Percentiles rank a stretch among this genome's conserved stretches.
phyloP scores from a whole-genome alignment of 1,139 yeast species.

The Petasospora fabianii region DNA sequence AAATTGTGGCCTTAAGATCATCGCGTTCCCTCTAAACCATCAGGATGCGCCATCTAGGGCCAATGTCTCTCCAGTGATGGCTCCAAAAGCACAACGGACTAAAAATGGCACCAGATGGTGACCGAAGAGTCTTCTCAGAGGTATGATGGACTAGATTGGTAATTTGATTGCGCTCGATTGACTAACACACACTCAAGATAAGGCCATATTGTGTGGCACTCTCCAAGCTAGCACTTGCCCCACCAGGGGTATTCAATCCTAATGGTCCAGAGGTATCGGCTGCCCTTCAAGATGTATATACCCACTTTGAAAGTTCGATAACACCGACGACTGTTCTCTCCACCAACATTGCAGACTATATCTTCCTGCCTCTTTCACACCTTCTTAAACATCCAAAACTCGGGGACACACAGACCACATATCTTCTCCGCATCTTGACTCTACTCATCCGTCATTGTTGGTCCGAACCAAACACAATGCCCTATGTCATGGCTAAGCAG shows the following conservation, averaged over 20 bases:
- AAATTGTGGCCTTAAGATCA: too few relatives aligned
- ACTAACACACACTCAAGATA: constrained; percentile 23
- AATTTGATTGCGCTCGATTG: background rate
- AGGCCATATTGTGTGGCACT: constrained; percentile 40
- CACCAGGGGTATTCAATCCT: constrained; percentile 32
- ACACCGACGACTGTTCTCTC: constrained; percentile 27
- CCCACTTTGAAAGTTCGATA: constrained; percentile 20
- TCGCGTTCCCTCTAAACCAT: background rate
- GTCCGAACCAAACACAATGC: constrained; percentile 36
- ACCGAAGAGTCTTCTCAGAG: constrained; percentile 3
- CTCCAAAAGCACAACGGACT: too few relatives aligned
- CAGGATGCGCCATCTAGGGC: background rate
- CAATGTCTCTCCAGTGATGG: background rate
- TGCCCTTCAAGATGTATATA: constrained; percentile 33
- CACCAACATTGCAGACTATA: constrained; percentile 52
- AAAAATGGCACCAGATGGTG: background rate
- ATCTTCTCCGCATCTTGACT: constrained; percentile 38
- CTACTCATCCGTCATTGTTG: constrained; percentile 45
- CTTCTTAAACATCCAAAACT: constrained; percentile 43
- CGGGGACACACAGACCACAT: constrained; percentile 42
- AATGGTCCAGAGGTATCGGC: constrained; percentile 29
- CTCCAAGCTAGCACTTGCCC: constrained; percentile 40
- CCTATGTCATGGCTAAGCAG: constrained; percentile 42
- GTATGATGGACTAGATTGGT: background rate
- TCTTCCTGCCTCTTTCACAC: constrained; percentile 56